Evolutionary conservation across 2,329 filamentous ascomycete species (phyloP).

Genomic region (Sporothrix phasma): DNA sequence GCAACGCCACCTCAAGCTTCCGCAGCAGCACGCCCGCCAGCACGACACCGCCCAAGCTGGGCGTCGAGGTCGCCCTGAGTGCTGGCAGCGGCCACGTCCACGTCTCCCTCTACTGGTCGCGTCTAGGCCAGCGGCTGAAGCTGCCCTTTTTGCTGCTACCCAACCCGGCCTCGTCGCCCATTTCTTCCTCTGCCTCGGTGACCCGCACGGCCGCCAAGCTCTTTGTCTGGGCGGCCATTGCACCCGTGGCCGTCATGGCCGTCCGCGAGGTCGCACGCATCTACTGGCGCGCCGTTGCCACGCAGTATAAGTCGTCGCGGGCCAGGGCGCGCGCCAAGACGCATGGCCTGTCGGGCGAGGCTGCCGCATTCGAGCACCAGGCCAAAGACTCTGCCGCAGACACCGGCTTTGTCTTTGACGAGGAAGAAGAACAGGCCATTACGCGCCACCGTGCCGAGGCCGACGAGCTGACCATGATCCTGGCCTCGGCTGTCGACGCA

Average conservation of each 20-base stretch:
- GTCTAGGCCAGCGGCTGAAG: constrained; percentile 34
- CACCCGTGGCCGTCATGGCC: constrained; percentile 33
- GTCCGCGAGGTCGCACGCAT: constrained; percentile 19
- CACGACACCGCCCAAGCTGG: constrained; percentile 31
- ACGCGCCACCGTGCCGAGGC: constrained; percentile 33
- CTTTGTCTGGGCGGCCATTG: constrained; percentile 31
- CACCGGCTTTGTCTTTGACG: constrained; percentile 6
- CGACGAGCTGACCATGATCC: constrained; percentile 35
- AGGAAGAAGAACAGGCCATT: constrained; percentile 20
- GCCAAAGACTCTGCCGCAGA: constrained; percentile 18
- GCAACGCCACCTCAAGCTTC: constrained; percentile 8
- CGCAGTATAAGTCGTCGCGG: neutral
- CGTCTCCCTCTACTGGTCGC: constrained; percentile 38
- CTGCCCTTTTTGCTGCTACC: constrained; percentile 34
- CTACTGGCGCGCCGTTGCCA: constrained; percentile 1
- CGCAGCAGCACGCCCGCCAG: constrained; percentile 11
- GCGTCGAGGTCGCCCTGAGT: constrained; percentile 36
- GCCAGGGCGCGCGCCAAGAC: neutral
- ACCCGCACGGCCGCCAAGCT: constrained; percentile 19
- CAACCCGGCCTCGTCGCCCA: constrained; percentile 19
- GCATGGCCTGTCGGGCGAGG: neutral
- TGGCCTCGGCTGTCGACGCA: constrained; percentile 32
- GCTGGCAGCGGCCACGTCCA: constrained; percentile 29
- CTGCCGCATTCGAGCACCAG: constrained; percentile 7
- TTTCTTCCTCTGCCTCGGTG: neutral